A percentile compares a stretch with the other conserved stretches of the same genome.
Evolutionary conservation across 78 protist species (phyloP).

Genomic region (Dictyostelium brefeldianum): DNA sequence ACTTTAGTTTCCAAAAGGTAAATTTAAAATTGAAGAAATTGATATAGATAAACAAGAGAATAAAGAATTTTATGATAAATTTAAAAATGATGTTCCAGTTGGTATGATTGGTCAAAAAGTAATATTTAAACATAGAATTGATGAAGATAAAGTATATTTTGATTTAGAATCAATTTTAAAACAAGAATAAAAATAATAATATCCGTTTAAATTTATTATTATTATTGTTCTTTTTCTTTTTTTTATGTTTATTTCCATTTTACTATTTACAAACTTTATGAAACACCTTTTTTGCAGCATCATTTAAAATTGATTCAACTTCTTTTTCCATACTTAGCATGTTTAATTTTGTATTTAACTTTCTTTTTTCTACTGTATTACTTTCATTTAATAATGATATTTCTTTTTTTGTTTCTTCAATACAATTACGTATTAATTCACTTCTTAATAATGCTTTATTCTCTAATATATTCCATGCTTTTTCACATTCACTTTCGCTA

Average conservation of each 20-base stretch:
- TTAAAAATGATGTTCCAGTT: conserved; percentile 62
- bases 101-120: conserved; percentile 43
- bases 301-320: conserved; percentile 8
- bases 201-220: background rate
- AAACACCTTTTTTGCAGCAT: conserved; percentile 20
- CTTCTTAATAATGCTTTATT: background rate
- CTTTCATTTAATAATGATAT: background rate
- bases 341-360: conserved; percentile 24
- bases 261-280: conserved; percentile 57
- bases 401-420: conserved; percentile 24
- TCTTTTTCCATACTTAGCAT: conserved; percentile 44
- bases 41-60: conserved; percentile 35
- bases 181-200: background rate
- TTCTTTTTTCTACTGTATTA: background rate
- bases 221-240: background rate
- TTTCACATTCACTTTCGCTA: conserved; percentile 18
- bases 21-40: conserved; percentile 34
- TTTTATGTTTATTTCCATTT: background rate
- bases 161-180: conserved; percentile 50
- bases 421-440: conserved; percentile 47
- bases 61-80: conserved; percentile 37
- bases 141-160: conserved; percentile 48
- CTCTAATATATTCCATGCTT: conserved; percentile 33
- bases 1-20: conserved; percentile 2
- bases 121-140: conserved; percentile 55